Evolutionary conservation across 306 rosid species (phyloP).

Genomic region (Amphicarpaea edgeworthii): DNA sequence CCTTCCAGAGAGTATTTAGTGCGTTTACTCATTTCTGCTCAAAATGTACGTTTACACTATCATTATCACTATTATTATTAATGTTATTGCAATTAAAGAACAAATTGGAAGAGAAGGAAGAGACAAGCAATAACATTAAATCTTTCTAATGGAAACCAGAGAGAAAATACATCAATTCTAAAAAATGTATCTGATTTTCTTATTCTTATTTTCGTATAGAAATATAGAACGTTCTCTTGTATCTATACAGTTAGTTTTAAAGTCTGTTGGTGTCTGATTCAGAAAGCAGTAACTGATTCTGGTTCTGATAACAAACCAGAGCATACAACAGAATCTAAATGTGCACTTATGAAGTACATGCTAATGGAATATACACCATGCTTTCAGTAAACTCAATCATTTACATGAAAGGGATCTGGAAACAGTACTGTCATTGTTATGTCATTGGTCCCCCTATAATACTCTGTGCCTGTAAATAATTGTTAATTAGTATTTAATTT

Average conservation of each 20-base stretch:
- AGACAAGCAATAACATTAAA: not conserved
- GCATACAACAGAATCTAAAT: not conserved
- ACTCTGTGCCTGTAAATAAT: too few species aligned
- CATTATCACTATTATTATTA: not conserved
- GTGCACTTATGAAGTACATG: not conserved
- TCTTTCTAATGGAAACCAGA: not conserved
- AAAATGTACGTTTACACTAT: slow-evolving; percentile 11
- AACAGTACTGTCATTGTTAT: not conserved
- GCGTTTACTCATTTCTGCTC: slow-evolving; percentile 11
- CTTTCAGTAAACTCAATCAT: not conserved
- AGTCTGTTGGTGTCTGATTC: not conserved
- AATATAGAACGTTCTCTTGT: not conserved
- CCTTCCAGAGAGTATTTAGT: slow-evolving; percentile 31
- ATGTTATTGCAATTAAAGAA: slow-evolving; percentile 2
- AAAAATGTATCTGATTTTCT: too few species aligned
- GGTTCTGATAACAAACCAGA: not conserved
- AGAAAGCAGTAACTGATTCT: not conserved
- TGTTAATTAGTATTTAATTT: too few species aligned
- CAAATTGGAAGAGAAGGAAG: slow-evolving; percentile 5
- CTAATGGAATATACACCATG: not conserved
- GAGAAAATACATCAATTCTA: not conserved
- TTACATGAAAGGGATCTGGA: too few species aligned
- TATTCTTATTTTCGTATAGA: not conserved
- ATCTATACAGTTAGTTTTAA: not conserved
- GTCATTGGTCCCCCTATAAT: not conserved